Evolutionary conservation across 2,329 filamentous ascomycete genomes (phyloP), one percentile per base, ranked within the genome.

Genomic region (Calonectria ilicicola): DNA sequence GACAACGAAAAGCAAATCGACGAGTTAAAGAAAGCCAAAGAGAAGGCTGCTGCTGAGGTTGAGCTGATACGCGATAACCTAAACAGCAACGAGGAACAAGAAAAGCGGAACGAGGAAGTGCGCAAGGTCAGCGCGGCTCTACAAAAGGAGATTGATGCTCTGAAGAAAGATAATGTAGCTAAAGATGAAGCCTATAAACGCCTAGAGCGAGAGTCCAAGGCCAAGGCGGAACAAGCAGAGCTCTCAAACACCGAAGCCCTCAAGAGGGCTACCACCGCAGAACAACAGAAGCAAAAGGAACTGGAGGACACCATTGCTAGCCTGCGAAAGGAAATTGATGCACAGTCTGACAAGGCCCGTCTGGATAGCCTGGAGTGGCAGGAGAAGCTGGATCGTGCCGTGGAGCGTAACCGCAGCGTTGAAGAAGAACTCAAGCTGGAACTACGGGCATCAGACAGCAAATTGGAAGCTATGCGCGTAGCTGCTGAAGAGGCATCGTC

Each of bases 401-500:
- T 91, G 65, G 94, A 97, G 82, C 92, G 91, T 32, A 88, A 92
- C 23, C 90, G 90, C 15, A 87, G 91, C 14, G 85, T 91, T 9
- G 94, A 98, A 82, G 84, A 93, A 7, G 96, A 98, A 81, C 87
- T 97, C 78, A 94, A 94, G 79, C 89, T 90, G n/a, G 96, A 98
- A 83, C 83, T 91, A 10, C 86, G 93, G 83, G 90, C 93, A 19
- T 88, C 98, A 75, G 97, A 99, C 85, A 93, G 94, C 78, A 97
- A 98, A 82, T 89, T 99, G 68, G 97, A 99, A 84, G 91, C 94
- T 10, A 92, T 98, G 85, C 93, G 97, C 68, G 91, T 92, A 21
- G 91, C 94, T 38, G 95, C 95, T 1, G 97, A 99, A 84, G 97
- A 99, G 83, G 95, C 92, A 0, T 95, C 95, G 1, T 96, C 95